Conservation (phyloP, 2,329 filamentous ascomycete genomes). For the Ascochyta lentis region DNA sequence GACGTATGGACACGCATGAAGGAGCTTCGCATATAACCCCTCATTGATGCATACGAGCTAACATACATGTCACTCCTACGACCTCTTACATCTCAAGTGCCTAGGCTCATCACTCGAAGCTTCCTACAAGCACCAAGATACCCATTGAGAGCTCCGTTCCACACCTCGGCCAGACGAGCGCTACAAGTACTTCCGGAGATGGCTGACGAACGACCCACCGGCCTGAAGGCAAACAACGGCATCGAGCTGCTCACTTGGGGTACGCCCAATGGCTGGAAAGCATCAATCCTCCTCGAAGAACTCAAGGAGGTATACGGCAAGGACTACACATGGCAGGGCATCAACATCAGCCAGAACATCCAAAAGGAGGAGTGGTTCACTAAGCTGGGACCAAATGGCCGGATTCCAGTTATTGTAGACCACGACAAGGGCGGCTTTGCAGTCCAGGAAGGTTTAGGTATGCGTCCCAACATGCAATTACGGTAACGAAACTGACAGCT, state of each 20-base stretch:
- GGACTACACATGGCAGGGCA: conserved; percentile 64
- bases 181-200: conserved; percentile 30
- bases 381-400: conserved; percentile 67
- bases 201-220: conserved; percentile 55
- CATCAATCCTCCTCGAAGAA: conserved; percentile 69
- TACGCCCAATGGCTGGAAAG: conserved; percentile 61
- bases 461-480: conserved; percentile 7
- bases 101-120: conserved; percentile 21
- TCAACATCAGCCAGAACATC: conserved; percentile 66
- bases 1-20: conserved; percentile 3
- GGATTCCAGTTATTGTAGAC: conserved; percentile 71
- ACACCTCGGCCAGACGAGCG: conserved; percentile 26
- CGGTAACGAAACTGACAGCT: conserved; percentile 12
- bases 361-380: conserved; percentile 74
- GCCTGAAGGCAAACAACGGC: conserved; percentile 67
- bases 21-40: conserved; percentile 32
- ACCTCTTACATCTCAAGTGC: conserved; percentile 23
- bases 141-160: conserved; percentile 25
- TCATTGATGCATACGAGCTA: conserved; percentile 21
- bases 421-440: conserved; percentile 66
- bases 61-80: conserved; percentile 32
- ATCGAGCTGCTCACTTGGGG: conserved; percentile 69
- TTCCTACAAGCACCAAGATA: conserved; percentile 19
- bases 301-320: conserved; percentile 68
- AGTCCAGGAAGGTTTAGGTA: conserved; percentile 54